Conservation (phyloP, 2,329 filamentous ascomycete genomes). For the Alternaria metachromatica region DNA sequence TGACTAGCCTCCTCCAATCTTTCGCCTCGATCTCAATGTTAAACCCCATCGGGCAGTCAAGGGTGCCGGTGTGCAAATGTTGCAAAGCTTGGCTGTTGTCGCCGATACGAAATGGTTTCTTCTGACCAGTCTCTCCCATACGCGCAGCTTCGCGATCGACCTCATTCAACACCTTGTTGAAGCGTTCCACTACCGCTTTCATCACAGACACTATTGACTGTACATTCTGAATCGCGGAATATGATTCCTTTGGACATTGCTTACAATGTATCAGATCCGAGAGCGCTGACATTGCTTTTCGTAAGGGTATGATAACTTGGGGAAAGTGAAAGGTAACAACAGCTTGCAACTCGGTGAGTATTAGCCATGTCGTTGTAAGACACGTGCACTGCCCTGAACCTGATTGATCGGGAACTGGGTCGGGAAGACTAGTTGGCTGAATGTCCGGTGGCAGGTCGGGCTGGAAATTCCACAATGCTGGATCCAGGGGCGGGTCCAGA, state of each 20-base stretch:
- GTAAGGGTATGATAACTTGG: slow-evolving; percentile 49
- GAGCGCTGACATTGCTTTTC: slow-evolving; percentile 51
- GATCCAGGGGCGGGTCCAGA: slow-evolving; percentile 29
- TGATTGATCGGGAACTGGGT: slow-evolving; percentile 5
- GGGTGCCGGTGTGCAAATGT: slow-evolving; percentile 53
- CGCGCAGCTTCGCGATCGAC: slow-evolving; percentile 51
- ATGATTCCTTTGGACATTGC: slow-evolving; percentile 51
- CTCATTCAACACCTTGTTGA: slow-evolving; percentile 48
- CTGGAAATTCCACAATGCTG: slow-evolving; percentile 33
- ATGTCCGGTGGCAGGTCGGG: not conserved
- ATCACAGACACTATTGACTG: slow-evolving; percentile 52
- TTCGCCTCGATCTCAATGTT: slow-evolving; percentile 51
- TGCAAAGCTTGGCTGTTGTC: slow-evolving; percentile 48
- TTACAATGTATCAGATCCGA: slow-evolving; percentile 50
- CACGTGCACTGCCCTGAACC: slow-evolving; percentile 49
- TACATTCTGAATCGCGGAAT: slow-evolving; percentile 55
- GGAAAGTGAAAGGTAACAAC: slow-evolving; percentile 52
- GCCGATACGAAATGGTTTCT: slow-evolving; percentile 53
- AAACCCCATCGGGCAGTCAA: slow-evolving; percentile 54
- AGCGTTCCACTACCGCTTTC: slow-evolving; percentile 51
- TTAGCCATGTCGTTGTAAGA: slow-evolving; percentile 55
- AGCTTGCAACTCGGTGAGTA: slow-evolving; percentile 51
- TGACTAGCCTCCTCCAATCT: slow-evolving; percentile 54
- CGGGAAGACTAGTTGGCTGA: not conserved
- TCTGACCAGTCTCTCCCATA: slow-evolving; percentile 39